A percentile compares a stretch with the other conserved stretches of the same genome.
Evolutionary conservation across 2,329 filamentous ascomycete species (phyloP).

Genomic region (Beauveria scarabaeidicola): DNA sequence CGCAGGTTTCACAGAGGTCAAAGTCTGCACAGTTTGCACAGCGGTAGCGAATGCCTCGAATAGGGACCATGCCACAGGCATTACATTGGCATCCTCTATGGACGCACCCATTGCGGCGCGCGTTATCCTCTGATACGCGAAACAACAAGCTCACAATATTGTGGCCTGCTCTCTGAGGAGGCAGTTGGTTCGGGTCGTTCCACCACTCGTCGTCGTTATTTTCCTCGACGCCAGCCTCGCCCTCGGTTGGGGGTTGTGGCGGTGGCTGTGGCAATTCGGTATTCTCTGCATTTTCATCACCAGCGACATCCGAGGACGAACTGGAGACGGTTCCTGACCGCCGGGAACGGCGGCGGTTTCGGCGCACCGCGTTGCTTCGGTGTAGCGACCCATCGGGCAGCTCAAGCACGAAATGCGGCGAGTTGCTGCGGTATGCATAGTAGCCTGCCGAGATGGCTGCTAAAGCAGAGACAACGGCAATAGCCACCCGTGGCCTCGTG

Average conservation of each 20-base stretch:
- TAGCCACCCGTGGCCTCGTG: slow-evolving; percentile 44
- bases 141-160: slow-evolving; percentile 82
- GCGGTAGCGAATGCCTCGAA: slow-evolving; percentile 84
- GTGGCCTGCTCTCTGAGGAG: slow-evolving; percentile 53
- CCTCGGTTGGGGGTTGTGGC: slow-evolving; percentile 20
- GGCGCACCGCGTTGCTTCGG: slow-evolving; percentile 60
- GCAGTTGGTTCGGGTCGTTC: slow-evolving; percentile 34
- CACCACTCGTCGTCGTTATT: slow-evolving; percentile 43
- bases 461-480: slow-evolving; percentile 47
- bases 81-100: slow-evolving; percentile 92
- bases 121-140: slow-evolving; percentile 88
- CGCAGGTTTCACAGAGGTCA: slow-evolving; percentile 90
- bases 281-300: slow-evolving; percentile 36
- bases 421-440: slow-evolving; percentile 41
- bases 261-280: slow-evolving; percentile 17
- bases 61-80: slow-evolving; percentile 76
- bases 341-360: slow-evolving; percentile 28
- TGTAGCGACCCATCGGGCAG: slow-evolving; percentile 36
- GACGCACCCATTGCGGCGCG: slow-evolving; percentile 77
- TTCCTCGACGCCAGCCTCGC: slow-evolving; percentile 29
- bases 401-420: slow-evolving; percentile 19
- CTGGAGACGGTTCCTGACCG: slow-evolving; percentile 32
- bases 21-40: slow-evolving; percentile 95
- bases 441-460: slow-evolving; percentile 51
- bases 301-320: slow-evolving; percentile 31